Base-by-base conservation (phyloP, 371 early-diverging fungal genomes). In the Batkoa obscura region DNA sequence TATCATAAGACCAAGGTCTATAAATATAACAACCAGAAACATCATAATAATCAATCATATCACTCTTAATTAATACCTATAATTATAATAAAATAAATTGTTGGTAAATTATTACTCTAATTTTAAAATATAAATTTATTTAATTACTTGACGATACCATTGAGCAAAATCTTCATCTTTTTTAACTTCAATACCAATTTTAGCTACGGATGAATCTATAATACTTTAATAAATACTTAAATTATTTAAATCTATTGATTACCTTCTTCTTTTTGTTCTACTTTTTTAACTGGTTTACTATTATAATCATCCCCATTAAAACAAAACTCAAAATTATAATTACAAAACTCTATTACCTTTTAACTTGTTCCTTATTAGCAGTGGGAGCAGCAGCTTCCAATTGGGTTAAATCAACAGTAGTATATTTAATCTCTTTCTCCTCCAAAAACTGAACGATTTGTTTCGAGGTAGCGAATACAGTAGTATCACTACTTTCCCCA, bases 31-130 rank as follows among this genome's bases (percentile, higher is more conserved):
- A 99, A 48, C 99, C 99, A 64, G 86, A 88, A 39, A 99, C 86
- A 67, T 97, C 94, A 72, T 98, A 99, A 76, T 99, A 97, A 62
- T 98, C 98, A 67, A 99, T 69, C 92, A 99, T 90, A 68, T 99
- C 99, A 58, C 90, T 84, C 64, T 87, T 84, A 53, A 80, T 76
- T 62, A 98, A 71, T n/a, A 87, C 84, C 74, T 83, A 61, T 42
- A 6, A 23, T 37, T 12, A 42, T 41, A 17, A 50, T 34, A 1
- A 30, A 37, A 34, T 33, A 57, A 48, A 38, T 15, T 15, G n/a
- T 12, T 12, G 15, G 41, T 30, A 5, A 35, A 13, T 47, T 6
- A 3, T 39, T 9, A 47, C 23, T 33, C n/a, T n/a, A n/a, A n/a
- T n/a, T n/a, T n/a, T n/a, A n/a, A n/a, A n/a, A n/a, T n/a, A 31